Evolutionary conservation across 176 grass and related monocot species (phyloP).

Genomic region (Hordeum vulgare): MorexV3_pseudomolecules_assembly NC_058518.1:14728897-14729396

Average conservation of each 20-base stretch:
- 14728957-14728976: slow-evolving; percentile 28
- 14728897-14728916: background rate
- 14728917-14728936: slow-evolving; percentile 4
- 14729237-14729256: slow-evolving; percentile 6
- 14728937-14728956: background rate
- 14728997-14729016: slow-evolving; percentile 12
- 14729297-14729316: slow-evolving; percentile 29
- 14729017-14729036: slow-evolving; percentile 7
- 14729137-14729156: background rate
- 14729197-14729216: background rate
- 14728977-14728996: slow-evolving; percentile 25
- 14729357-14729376: slow-evolving; percentile 1
- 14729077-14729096: background rate
- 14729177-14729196: background rate
- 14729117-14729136: slow-evolving; percentile 3
- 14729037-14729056: slow-evolving; percentile 13
- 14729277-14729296: slow-evolving; percentile 30
- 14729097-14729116: background rate
- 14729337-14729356: background rate
- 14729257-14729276: background rate
- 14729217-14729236: slow-evolving; percentile 18
- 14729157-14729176: background rate
- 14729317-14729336: background rate
- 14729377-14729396: slow-evolving; percentile 3
- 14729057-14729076: slow-evolving; percentile 26